These are phyloP conservation scores for Exophiala aquamarina DNA, from an alignment of 2,329 filamentous ascomycete species.

Conservation along the genomic window DNA sequence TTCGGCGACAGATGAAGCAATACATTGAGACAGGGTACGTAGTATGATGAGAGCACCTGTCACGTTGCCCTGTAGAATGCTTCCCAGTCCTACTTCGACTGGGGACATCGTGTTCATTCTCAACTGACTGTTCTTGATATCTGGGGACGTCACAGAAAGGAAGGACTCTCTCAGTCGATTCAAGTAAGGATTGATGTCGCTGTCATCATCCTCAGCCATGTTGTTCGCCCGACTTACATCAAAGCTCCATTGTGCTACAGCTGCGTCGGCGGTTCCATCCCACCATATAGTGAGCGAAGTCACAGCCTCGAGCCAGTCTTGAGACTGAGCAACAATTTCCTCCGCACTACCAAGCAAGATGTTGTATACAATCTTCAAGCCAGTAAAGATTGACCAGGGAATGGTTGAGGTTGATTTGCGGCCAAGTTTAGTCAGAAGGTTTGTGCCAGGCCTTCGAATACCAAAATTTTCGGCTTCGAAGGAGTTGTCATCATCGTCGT, in stretches of 20 bases:
- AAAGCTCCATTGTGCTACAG: slow-evolving; percentile 42
- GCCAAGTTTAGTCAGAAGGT: slow-evolving; percentile 14
- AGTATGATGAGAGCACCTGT: slow-evolving; percentile 74
- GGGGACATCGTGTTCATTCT: slow-evolving; percentile 72
- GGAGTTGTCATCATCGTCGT: slow-evolving; percentile 43
- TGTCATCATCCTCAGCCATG: slow-evolving; percentile 20
- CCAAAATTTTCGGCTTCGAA: slow-evolving; percentile 52
- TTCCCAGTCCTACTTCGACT: slow-evolving; percentile 79
- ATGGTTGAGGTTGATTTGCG: slow-evolving; percentile 20
- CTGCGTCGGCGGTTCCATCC: slow-evolving; percentile 71
- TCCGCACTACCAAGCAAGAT: slow-evolving; percentile 74
- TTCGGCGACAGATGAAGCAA: slow-evolving; percentile 78
- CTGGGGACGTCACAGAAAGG: slow-evolving; percentile 61
- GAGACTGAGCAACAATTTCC: slow-evolving; percentile 72
- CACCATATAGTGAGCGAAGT: slow-evolving; percentile 86
- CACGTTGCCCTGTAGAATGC: slow-evolving; percentile 77
- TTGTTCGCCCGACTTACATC: slow-evolving; percentile 45
- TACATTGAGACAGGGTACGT: slow-evolving; percentile 74
- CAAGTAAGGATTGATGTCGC: slow-evolving; percentile 65
- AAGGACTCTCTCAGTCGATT: slow-evolving; percentile 72
- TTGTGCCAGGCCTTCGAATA: slow-evolving; percentile 29
- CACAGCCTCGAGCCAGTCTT: slow-evolving; percentile 91
- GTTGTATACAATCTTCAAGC: slow-evolving; percentile 75
- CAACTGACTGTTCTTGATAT: slow-evolving; percentile 59
- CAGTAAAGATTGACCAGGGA: slow-evolving; percentile 68